phyloP scores from a whole-genome alignment of 495 filamentous ascomycete species.

The Podospora comata region DNA sequence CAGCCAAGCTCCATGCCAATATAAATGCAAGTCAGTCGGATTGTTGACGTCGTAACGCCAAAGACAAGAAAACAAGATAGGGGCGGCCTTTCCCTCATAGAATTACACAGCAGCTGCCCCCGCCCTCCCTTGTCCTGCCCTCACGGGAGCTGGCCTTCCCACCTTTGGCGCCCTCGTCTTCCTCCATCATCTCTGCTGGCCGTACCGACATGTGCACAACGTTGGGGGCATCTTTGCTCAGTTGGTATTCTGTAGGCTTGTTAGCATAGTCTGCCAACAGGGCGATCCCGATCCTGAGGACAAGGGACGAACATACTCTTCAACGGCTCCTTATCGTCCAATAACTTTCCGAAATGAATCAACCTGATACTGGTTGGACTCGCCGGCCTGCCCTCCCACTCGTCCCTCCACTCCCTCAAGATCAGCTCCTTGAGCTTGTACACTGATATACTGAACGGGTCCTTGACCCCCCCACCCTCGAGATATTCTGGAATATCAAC shows the following conservation, averaged over 20 bases:
- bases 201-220: slow-evolving; percentile 93
- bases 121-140: slow-evolving; percentile 58
- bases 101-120: slow-evolving; percentile 76
- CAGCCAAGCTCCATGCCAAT: not conserved
- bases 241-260: slow-evolving; percentile 64
- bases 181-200: slow-evolving; percentile 83
- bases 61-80: not conserved
- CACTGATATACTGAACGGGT: slow-evolving; percentile 83
- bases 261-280: not conserved
- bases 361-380: slow-evolving; percentile 81
- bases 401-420: slow-evolving; percentile 81
- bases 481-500: slow-evolving; percentile 62
- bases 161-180: slow-evolving; percentile 69
- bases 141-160: slow-evolving; percentile 62
- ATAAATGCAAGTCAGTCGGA: not conserved
- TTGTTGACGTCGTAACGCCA: not conserved
- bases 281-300: not conserved
- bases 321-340: slow-evolving; percentile 80
- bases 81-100: slow-evolving; percentile 43
- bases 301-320: slow-evolving; percentile 36
- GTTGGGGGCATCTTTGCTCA: slow-evolving; percentile 66
- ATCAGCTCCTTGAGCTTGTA: slow-evolving; percentile 92
- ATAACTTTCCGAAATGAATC: slow-evolving; percentile 82
- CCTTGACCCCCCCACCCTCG: slow-evolving; percentile 52
- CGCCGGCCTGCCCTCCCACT: slow-evolving; percentile 82